phyloP scores from a whole-genome alignment of 2,329 filamentous ascomycete species.

The Didymella pomorum region DNA sequence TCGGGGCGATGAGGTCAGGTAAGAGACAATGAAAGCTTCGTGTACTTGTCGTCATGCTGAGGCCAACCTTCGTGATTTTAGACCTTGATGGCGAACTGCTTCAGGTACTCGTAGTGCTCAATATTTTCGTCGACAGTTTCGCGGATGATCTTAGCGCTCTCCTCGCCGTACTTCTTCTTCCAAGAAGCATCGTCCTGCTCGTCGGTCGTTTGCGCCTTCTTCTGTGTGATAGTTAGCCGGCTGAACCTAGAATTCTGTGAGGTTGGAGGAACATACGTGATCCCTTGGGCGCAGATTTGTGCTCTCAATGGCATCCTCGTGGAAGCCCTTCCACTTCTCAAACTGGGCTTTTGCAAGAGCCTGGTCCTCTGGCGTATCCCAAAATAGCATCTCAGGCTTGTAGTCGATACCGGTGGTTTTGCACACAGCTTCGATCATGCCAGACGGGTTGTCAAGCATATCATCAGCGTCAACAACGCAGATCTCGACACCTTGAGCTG shows the following conservation, averaged over 20 bases:
- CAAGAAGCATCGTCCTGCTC: constrained; percentile 76
- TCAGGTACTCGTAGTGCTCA: constrained; percentile 81
- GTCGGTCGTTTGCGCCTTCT: constrained; percentile 68
- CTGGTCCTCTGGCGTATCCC: constrained; percentile 79
- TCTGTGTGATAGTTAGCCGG: constrained; percentile 45
- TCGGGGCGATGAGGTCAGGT: no score
- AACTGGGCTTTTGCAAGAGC: constrained; percentile 75
- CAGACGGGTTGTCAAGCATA: constrained; percentile 82
- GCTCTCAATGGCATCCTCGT: constrained; percentile 91
- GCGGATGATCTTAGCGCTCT: constrained; percentile 74
- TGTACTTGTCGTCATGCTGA: constrained; percentile 1
- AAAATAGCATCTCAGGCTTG: constrained; percentile 78
- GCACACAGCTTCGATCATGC: constrained; percentile 81
- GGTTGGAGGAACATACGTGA: constrained; percentile 58
- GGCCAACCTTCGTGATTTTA: constrained; percentile 29
- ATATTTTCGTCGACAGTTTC: constrained; percentile 76
- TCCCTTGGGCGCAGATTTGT: constrained; percentile 75
- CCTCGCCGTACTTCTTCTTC: constrained; percentile 75
- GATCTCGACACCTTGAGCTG: constrained; percentile 65
- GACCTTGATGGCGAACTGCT: constrained; percentile 73
- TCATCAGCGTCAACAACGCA: constrained; percentile 95
- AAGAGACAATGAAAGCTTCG: not conserved
- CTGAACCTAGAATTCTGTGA: not conserved
- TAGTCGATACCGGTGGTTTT: constrained; percentile 81
- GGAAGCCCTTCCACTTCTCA: constrained; percentile 97